Base-by-base conservation (phyloP, 2,329 filamentous ascomycete genomes). In the Aspergillus fischeri region DNA sequence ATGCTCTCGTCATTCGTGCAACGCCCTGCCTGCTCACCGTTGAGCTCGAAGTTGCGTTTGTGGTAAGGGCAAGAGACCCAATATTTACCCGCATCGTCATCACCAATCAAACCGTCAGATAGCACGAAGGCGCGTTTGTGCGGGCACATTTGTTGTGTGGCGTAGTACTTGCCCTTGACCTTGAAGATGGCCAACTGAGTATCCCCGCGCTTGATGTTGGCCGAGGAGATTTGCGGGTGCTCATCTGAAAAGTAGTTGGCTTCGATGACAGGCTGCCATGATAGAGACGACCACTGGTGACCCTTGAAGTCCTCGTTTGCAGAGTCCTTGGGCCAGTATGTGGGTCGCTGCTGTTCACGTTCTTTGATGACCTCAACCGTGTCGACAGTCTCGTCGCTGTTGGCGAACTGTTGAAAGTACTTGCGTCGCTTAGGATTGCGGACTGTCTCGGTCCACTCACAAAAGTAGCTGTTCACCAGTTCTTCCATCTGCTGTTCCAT, bases 141-240 rank as follows among this genome's bases (percentile, higher is more conserved):
- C 9, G 92, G 92, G 72, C 92, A 96, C 92, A 96, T 96, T 71
- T 96, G 91, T 77, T 96, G 92, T 14, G 89, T 89, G 57, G 90
- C 89, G 73, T 93, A 93, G 80, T 87, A 95, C 54, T 83, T 83
- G 21, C 91, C 91, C 54, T 85, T 84, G 60, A 96, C 83, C 66
- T 91, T 89, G 84, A 92, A 96, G 53, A 96, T 79, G 7, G 92
- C 91, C 1, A 96, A 82, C 73, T 96, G 92, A 0, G 91, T 96
- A 72, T 96, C 91, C 47, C 92, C 90, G 47, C 90, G 84, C 79
- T 95, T 94, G 74, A 96, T 80, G 32, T 87, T 87, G 4, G 90
- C 86, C 9, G 86, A 89, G 56, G 91, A 87, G 2, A 74, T 67
- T 32, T 89, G 89, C 28, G 89, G 90, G 2, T 88, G 85, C 1